Percentiles rank a stretch among this genome's conserved stretches.
These are phyloP conservation scores for Penicillium aurantiogriseum DNA, from an alignment of 2,329 filamentous ascomycete species.

Conservation along the genomic window DNA sequence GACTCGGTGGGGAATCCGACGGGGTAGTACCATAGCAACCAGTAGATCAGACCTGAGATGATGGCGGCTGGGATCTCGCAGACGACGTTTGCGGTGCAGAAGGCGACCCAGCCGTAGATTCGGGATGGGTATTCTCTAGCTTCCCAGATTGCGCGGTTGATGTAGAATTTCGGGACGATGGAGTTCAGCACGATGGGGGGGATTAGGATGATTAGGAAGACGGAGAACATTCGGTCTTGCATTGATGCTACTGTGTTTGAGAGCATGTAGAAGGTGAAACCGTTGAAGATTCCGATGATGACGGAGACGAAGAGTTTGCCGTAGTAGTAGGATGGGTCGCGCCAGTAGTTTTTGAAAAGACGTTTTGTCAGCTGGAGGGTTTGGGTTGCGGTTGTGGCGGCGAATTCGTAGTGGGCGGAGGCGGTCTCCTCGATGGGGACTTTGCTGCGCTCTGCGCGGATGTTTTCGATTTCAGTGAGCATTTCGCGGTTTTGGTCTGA, in stretches of 20 bases:
- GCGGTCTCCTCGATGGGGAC: constrained; percentile 44
- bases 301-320: constrained; percentile 71
- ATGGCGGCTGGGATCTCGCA: constrained; percentile 71
- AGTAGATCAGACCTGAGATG: constrained; percentile 65
- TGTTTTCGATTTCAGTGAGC: constrained; percentile 63
- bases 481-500: constrained; percentile 61
- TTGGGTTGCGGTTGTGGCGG: constrained; percentile 63
- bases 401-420: constrained; percentile 56
- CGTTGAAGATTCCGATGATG: constrained; percentile 73
- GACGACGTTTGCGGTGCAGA: constrained; percentile 70
- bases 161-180: constrained; percentile 74
- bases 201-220: constrained; percentile 64
- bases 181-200: constrained; percentile 71
- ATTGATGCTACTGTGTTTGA: constrained; percentile 65
- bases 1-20: constrained; percentile 67
- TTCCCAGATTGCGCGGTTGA: constrained; percentile 70
- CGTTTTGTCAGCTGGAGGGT: constrained; percentile 66
- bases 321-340: constrained; percentile 73
- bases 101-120: constrained; percentile 76
- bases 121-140: constrained; percentile 69
- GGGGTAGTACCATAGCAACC: constrained; percentile 73
- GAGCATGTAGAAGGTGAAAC: constrained; percentile 73
- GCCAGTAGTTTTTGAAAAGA: constrained; percentile 71
- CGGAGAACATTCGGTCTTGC: constrained; percentile 75
- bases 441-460: constrained; percentile 59